These are phyloP conservation scores for Fraxinus greggii DNA, from an alignment of 305 asterid genomes.

Conservation along the genomic window DNA sequence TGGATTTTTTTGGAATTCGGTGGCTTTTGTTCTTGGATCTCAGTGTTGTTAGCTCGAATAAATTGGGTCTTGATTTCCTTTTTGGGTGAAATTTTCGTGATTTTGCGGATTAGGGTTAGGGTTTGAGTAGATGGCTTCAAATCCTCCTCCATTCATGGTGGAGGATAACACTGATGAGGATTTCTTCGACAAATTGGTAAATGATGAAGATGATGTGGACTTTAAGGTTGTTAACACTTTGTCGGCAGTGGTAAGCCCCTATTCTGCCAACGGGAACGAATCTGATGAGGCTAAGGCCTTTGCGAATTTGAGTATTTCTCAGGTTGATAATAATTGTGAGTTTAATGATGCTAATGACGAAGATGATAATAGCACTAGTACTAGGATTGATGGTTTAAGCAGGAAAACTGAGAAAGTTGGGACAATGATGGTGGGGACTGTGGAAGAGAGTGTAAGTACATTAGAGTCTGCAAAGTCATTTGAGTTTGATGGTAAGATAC, in stretches of 20 bases:
- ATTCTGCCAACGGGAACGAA: constrained; percentile 44
- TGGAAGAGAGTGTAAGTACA: constrained; percentile 18
- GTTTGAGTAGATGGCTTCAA: constrained; percentile 70
- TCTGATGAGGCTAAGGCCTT: constrained; percentile 70
- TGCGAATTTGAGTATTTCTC: constrained; percentile 59
- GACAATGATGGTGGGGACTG: neutral
- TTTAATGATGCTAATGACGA: constrained; percentile 22
- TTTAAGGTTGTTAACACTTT: constrained; percentile 39
- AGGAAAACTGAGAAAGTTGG: neutral
- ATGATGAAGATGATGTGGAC: constrained; percentile 66
- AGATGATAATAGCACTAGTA: neutral
- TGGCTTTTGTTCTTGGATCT: constrained; percentile 52
- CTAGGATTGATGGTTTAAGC: neutral
- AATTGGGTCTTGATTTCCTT: constrained; percentile 41
- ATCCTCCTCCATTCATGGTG: constrained; percentile 91
- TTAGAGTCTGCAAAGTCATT: constrained; percentile 20
- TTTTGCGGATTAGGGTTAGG: constrained; percentile 37
- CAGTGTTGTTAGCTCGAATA: constrained; percentile 38
- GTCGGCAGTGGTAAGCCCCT: constrained; percentile 29
- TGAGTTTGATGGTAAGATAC: constrained; percentile 21
- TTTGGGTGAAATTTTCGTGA: constrained; percentile 24
- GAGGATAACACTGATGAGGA: constrained; percentile 95
- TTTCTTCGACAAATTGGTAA: constrained; percentile 76
- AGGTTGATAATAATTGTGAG: constrained; percentile 37
- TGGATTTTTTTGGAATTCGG: constrained; percentile 33